A percentile compares a stretch with the other conserved stretches of the same genome.
phyloP scores from a whole-genome alignment of 2,329 filamentous ascomycete species.

The Thielaviopsis cerberus region DNA sequence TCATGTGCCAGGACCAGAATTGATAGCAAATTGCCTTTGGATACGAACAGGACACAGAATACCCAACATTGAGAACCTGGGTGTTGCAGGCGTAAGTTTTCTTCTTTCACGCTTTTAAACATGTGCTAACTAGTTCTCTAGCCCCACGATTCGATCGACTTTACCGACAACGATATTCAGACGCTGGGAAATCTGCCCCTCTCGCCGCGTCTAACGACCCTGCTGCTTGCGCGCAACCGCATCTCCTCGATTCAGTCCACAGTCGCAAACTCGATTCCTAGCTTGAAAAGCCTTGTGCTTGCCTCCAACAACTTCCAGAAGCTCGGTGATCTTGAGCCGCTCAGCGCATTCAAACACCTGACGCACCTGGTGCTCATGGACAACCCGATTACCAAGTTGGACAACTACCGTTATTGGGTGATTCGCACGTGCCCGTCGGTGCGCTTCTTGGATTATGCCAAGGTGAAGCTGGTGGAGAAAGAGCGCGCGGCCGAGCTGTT shows the following conservation, averaged over 20 bases:
- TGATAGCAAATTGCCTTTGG: conserved; percentile 46
- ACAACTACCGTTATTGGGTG: conserved; percentile 87
- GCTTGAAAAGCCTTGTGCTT: conserved; percentile 63
- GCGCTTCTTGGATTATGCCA: conserved; percentile 79
- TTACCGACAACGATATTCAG: conserved; percentile 95
- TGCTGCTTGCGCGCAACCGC: conserved; percentile 80
- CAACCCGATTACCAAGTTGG: conserved; percentile 61
- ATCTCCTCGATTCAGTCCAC: conserved; percentile 62
- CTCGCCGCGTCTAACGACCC: conserved; percentile 67
- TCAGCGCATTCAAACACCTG: conserved; percentile 48
- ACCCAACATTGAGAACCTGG: conserved; percentile 90
- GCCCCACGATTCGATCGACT: conserved; percentile 93
- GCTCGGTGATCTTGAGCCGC: conserved; percentile 70
- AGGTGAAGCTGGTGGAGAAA: conserved; percentile 76
- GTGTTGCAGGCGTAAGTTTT: conserved; percentile 65
- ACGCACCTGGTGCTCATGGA: conserved; percentile 68
- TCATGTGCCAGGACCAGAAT: conserved; percentile 46
- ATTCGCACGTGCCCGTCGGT: conserved; percentile 72
- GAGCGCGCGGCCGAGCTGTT: conserved; percentile 62
- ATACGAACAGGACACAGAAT: conserved; percentile 81
- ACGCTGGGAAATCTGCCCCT: conserved; percentile 82
- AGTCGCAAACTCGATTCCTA: conserved; percentile 58
- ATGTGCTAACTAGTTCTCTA: conserved; percentile 20
- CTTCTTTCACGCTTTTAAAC: conserved; percentile 1
- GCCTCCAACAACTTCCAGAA: conserved; percentile 68